Conservation (phyloP, 345 rosid genomes). For the Reutealis trisperma region DNA sequence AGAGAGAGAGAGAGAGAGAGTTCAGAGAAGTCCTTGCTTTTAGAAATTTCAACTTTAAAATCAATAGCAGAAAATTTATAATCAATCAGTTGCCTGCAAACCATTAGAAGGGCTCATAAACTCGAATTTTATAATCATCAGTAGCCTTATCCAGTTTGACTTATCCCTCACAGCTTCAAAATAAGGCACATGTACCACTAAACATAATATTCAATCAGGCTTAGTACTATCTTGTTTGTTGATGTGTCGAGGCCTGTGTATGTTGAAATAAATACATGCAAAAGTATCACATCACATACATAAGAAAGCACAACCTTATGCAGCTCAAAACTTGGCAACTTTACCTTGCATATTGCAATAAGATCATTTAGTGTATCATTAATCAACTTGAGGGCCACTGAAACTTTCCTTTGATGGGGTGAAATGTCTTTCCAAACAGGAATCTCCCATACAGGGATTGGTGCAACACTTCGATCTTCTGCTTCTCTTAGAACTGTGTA, state of each 20-base stretch:
- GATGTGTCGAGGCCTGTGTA: neutral
- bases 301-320: neutral
- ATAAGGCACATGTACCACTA: neutral
- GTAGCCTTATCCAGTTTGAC: neutral
- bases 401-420: slow-evolving; percentile 78
- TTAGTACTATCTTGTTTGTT: neutral
- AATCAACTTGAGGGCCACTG: slow-evolving; percentile 71
- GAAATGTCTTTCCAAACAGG: slow-evolving; percentile 96
- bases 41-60: neutral
- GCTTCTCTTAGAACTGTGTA: slow-evolving; percentile 92
- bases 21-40: neutral
- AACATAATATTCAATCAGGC: neutral
- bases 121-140: neutral
- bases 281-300: neutral
- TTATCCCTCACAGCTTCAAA: neutral
- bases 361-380: slow-evolving; percentile 72
- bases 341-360: slow-evolving; percentile 89
- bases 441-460: slow-evolving; percentile 89
- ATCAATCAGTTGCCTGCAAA: neutral
- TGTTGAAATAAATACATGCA: neutral
- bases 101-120: neutral
- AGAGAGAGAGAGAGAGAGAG: neutral
- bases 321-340: slow-evolving; percentile 3
- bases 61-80: no score
- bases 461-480: slow-evolving; percentile 93